Conservation (phyloP, 202 grass and related monocot species). For the Bolboschoenoplectus hybrid region DNA sequence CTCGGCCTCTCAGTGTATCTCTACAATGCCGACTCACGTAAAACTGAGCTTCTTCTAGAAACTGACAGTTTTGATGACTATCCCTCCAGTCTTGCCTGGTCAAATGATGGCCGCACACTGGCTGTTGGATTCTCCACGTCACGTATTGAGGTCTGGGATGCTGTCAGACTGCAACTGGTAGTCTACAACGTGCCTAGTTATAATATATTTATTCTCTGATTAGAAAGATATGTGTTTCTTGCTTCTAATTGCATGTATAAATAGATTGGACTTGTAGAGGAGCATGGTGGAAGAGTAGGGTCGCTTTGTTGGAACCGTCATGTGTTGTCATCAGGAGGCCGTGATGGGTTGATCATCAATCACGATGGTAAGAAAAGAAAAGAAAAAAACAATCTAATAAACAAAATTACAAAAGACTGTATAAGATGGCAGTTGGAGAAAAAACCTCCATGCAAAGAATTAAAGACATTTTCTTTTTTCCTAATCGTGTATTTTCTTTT, state of each 20-base stretch:
- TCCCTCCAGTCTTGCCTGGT: conserved; percentile 52
- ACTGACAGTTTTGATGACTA: conserved; percentile 29
- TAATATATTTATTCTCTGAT: conserved; percentile 11
- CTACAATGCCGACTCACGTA: conserved; percentile 24
- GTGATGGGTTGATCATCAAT: conserved; percentile 44
- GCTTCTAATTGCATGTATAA: conserved; percentile 26
- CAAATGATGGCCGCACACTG: conserved; percentile 35
- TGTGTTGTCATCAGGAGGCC: conserved; percentile 44
- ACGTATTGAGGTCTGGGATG: conserved; percentile 48
- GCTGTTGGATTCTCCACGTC: conserved; percentile 47
- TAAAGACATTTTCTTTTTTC: background rate
- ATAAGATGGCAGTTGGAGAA: background rate
- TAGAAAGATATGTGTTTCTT: background rate
- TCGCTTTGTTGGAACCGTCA: conserved; percentile 43
- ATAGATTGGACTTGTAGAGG: conserved; percentile 46
- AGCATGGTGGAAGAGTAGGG: conserved; percentile 43
- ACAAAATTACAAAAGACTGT: background rate
- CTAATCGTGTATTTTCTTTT: background rate
- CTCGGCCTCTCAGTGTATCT: conserved; percentile 43
- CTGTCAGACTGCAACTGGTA: conserved; percentile 31
- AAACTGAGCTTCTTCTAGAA: conserved; percentile 29
- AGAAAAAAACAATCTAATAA: background rate
- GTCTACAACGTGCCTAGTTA: background rate
- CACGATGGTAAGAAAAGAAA: conserved; percentile 42
- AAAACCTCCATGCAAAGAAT: background rate